phyloP scores from a whole-genome alignment of 345 rosid genomes.

The Triadica sebifera region DNA sequence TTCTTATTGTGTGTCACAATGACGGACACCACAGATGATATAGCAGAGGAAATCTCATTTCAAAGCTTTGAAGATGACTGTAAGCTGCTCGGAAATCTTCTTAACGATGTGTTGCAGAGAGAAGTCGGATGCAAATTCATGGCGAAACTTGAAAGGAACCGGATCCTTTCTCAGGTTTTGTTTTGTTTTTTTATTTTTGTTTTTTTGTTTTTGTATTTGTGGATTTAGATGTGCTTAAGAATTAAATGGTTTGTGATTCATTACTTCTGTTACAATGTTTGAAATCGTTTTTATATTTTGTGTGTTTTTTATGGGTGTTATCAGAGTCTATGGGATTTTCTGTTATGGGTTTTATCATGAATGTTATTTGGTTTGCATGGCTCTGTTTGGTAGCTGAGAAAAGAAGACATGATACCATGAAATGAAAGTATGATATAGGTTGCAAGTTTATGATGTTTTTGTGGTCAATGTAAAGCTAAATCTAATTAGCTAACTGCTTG shows the following conservation, averaged over 20 bases:
- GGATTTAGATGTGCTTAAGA: not conserved
- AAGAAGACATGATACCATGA: not conserved
- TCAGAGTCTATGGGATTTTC: too few relatives aligned
- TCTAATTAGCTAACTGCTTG: not conserved
- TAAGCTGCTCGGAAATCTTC: slow-evolving; percentile 77
- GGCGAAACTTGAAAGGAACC: slow-evolving; percentile 69
- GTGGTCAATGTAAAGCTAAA: not conserved
- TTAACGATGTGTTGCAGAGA: slow-evolving; percentile 79
- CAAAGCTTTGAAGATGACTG: slow-evolving; percentile 94
- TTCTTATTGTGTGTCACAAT: slow-evolving; percentile 23
- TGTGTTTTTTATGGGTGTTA: not conserved
- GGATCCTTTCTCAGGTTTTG: slow-evolving; percentile 76
- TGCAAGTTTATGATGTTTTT: not conserved
- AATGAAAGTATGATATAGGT: not conserved
- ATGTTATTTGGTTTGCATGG: slow-evolving; percentile 15
- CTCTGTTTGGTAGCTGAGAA: slow-evolving; percentile 20
- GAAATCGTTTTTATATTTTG: not conserved
- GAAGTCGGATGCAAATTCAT: slow-evolving; percentile 65
- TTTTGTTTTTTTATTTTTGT: not conserved
- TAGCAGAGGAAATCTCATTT: slow-evolving; percentile 88
- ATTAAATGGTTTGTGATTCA: not conserved
- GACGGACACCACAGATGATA: slow-evolving; percentile 97
- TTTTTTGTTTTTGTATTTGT: slow-evolving; percentile 8
- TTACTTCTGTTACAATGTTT: not conserved
- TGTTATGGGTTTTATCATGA: too few relatives aligned